These are phyloP conservation scores for Metarhizium sp. DNA, from an alignment of 2,329 filamentous ascomycete genomes.

Conservation along the genomic window DNA sequence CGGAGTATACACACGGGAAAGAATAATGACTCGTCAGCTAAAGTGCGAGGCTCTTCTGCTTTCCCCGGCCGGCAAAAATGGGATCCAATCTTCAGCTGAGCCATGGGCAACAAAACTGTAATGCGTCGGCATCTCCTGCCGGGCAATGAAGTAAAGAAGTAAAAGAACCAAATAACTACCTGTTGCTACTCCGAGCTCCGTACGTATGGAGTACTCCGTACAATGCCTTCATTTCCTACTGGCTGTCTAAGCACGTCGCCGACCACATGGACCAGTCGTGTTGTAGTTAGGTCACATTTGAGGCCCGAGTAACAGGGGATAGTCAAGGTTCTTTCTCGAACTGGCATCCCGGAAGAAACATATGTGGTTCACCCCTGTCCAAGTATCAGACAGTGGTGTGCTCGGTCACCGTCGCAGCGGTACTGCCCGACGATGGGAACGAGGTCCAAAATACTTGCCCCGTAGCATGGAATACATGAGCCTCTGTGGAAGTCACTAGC, in stretches of 20 bases:
- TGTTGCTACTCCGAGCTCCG: too few relatives aligned
- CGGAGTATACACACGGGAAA: too few relatives aligned
- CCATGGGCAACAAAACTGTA: too few relatives aligned
- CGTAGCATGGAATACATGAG: too few relatives aligned
- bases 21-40: too few relatives aligned
- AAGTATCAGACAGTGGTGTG: neutral
- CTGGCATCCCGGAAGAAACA: conserved; percentile 9
- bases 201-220: neutral
- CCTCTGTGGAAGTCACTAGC: too few relatives aligned
- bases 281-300: neutral
- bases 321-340: conserved; percentile 8
- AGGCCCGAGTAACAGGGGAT: neutral
- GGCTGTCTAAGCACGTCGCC: neutral
- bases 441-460: neutral
- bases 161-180: too few relatives aligned
- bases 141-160: too few relatives aligned
- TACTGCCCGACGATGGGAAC: neutral
- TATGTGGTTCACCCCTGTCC: conserved; percentile 3
- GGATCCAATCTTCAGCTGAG: too few relatives aligned
- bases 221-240: neutral
- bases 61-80: too few relatives aligned
- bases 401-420: neutral
- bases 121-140: too few relatives aligned
- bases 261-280: neutral
- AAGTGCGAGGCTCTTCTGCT: too few relatives aligned